phyloP scores from a whole-genome alignment of 371 early-diverging fungal genomes.

The Parasitella parasitica region DNA sequence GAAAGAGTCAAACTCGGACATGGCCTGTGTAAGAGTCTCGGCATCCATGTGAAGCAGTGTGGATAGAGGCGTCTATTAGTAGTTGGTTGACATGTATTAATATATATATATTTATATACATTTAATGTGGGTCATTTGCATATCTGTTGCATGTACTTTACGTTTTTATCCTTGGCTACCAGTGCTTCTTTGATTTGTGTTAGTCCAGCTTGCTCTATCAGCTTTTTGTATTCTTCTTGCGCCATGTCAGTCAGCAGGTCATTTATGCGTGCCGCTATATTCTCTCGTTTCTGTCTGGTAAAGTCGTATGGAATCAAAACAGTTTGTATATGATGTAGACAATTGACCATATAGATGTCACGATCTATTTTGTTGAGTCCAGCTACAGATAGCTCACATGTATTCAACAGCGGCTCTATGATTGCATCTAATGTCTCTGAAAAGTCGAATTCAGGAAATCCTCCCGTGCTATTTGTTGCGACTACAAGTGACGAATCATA shows the following conservation, averaged over 20 bases:
- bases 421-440: slow-evolving; percentile 64
- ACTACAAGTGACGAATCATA: slow-evolving; percentile 74
- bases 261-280: slow-evolving; percentile 26
- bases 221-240: slow-evolving; percentile 38
- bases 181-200: slow-evolving; percentile 36
- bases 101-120: too few species aligned
- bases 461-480: slow-evolving; percentile 26
- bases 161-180: slow-evolving; percentile 34
- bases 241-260: slow-evolving; percentile 35
- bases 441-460: slow-evolving; percentile 57
- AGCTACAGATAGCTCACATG: slow-evolving; percentile 64
- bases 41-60: slow-evolving; percentile 59
- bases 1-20: slow-evolving; percentile 70
- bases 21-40: slow-evolving; percentile 45
- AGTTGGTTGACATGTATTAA: not conserved
- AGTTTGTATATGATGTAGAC: slow-evolving; percentile 63
- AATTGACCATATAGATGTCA: slow-evolving; percentile 76
- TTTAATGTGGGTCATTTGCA: too few species aligned
- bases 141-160: too few species aligned
- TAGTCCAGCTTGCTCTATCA: slow-evolving; percentile 51
- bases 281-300: slow-evolving; percentile 34
- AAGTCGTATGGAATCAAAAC: slow-evolving; percentile 36
- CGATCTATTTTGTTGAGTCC: slow-evolving; percentile 58
- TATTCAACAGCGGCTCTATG: slow-evolving; percentile 73
- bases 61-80: slow-evolving; percentile 59